Evolutionary conservation across 2,329 filamentous ascomycete species (phyloP), one percentile per base, ranked within the genome.

Genomic region (Dryadomyces quercus-mongolicae): DNA sequence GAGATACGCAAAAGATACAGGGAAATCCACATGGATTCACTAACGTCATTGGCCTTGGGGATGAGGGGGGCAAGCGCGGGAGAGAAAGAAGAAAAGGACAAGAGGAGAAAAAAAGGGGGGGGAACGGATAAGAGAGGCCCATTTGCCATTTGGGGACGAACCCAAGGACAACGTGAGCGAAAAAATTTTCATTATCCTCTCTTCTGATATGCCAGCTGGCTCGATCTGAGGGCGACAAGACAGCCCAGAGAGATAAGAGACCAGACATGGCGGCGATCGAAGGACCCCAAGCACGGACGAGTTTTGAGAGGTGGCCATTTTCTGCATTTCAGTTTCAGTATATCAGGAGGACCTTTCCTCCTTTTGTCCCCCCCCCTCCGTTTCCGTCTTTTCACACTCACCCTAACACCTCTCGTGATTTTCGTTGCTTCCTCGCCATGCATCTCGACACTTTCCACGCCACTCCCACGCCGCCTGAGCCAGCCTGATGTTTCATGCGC

Each of bases 131-230:
- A 45, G 50, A 45, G 34, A 20, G 40, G 5, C 25, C 42, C 50
- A 40, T 52, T 52, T 22, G 36, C 42, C 50, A 40, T 52, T 52
- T 22, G 36, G 36, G 16, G 10, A 52, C 10, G 21, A 46, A 18
- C 21, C 42, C 20, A 45, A 45, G 20, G 40, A 15, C 50, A 45
- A 45, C 22, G 50, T 52, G 50, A 52, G 50, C n/a, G 25, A n/a
- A 45, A 51, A 52, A 52, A 5, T 52, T 52, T 52, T 52, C 50
- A 45, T 6, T 45, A 52, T 52, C 50, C 50, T 36, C 50, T 45
- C n/a, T n/a, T 52, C 50, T 52, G 50, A 52, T 52, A 51, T 51
- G 49, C 49, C 38, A 51, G 49, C 25, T 31, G 25, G 25, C 25
- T 31, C 25, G 25, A 31, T 31, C 43, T 13, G 49, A 42, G 16